Percentiles rank a stretch among this genome's conserved stretches.
These are phyloP conservation scores for Corylus avellana DNA, from an alignment of 306 rosid species.

Conservation along the genomic window DNA sequence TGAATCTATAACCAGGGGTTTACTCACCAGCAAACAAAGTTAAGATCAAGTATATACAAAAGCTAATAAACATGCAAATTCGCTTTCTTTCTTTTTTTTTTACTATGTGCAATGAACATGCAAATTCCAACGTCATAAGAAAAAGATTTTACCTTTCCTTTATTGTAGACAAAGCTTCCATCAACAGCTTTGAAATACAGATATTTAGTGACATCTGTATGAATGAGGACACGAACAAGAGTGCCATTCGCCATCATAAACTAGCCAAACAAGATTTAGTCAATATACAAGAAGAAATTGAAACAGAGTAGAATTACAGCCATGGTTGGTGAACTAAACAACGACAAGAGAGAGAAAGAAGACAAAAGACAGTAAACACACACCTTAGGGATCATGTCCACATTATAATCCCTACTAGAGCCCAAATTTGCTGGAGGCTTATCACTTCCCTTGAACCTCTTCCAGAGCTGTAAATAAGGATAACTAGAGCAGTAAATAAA, in stretches of 20 bases:
- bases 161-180: constrained; percentile 66
- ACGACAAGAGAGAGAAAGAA: not conserved
- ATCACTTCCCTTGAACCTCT: constrained; percentile 83
- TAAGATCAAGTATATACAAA: constrained; percentile 9
- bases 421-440: constrained; percentile 88
- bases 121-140: not conserved
- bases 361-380: constrained; percentile 1
- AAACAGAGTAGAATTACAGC: constrained; percentile 10
- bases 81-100: not conserved
- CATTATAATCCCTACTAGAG: constrained; percentile 90
- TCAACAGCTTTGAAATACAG: constrained; percentile 93
- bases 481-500: constrained; percentile 12
- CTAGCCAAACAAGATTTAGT: constrained; percentile 34
- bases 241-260: constrained; percentile 98
- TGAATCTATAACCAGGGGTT: constrained; percentile 56
- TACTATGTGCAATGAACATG: not conserved
- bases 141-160: constrained; percentile 59
- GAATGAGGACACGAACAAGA: constrained; percentile 92
- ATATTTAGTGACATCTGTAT: constrained; percentile 95
- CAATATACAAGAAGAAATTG: constrained; percentile 8
- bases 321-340: not conserved
- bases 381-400: constrained; percentile 97
- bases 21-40: constrained; percentile 21
- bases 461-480: constrained; percentile 73
- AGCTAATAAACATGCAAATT: not conserved